Conservation (phyloP, 495 filamentous ascomycete species). For the Patellaria atrata region DNA sequence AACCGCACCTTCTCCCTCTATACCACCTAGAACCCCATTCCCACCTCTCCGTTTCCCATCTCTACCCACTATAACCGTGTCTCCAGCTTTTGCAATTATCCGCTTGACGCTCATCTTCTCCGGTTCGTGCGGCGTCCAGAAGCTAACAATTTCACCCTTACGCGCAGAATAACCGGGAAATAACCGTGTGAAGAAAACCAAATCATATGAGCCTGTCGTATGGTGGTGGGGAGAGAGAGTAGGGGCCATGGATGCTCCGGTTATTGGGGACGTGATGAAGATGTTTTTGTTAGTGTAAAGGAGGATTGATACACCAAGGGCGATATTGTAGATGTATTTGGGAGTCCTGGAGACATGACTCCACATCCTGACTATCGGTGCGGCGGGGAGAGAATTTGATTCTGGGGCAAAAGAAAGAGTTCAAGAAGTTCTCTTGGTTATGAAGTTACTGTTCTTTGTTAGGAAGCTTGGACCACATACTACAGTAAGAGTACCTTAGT, state of each 20-base stretch:
- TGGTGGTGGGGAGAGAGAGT: constrained; percentile 22
- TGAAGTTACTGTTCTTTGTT: too few relatives aligned
- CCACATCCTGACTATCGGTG: too few relatives aligned
- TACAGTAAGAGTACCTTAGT: too few relatives aligned
- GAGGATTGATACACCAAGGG: neutral
- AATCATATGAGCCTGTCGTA: constrained; percentile 14
- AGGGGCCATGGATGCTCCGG: constrained; percentile 24
- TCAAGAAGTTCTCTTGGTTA: too few relatives aligned
- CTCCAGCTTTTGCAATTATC: constrained; percentile 23
- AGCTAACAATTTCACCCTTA: constrained; percentile 24
- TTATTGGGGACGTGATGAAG: constrained; percentile 9
- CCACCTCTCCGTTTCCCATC: constrained; percentile 6
- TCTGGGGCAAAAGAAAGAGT: too few relatives aligned
- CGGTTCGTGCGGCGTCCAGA: constrained; percentile 22
- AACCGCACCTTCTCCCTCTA: constrained; percentile 7
- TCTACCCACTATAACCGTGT: constrained; percentile 19
- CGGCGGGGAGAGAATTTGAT: too few relatives aligned
- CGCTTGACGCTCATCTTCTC: constrained; percentile 23
- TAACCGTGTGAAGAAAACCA: constrained; percentile 11
- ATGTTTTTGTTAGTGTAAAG: constrained; percentile 11
- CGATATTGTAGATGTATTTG: neutral
- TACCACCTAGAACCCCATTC: constrained; percentile 7
- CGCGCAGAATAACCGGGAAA: neutral
- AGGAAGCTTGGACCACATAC: too few relatives aligned
- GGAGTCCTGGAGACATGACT: too few relatives aligned